Base-by-base conservation (phyloP, 225 moss, liverwort and hornwort species). In the Ulota crispa region DNA sequence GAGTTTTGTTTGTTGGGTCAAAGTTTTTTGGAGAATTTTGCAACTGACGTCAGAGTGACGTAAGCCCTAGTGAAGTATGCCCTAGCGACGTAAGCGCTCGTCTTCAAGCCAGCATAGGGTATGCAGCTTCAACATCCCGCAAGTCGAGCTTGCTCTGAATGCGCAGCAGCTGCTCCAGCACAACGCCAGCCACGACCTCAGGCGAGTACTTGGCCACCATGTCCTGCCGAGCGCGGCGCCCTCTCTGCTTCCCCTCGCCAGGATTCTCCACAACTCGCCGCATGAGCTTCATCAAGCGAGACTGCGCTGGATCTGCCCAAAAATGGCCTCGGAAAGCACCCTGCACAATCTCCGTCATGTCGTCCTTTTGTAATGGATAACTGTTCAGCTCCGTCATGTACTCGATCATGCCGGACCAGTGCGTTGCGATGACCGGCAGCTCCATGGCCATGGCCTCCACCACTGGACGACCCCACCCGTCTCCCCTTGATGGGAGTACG, bases 381-480 rank as follows among this genome's bases (percentile, higher is more conserved):
- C 85, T 85, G 60, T 91, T 89, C 34, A 41, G 70, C 37, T 83
- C 32, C 4, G 78, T 89, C 85, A 91, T 86, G 34, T 89, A 87
- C 43, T 91, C 86, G 10, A 86, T 83, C 78, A 85, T 85, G 52
- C 83, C 85, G 21, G 88, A 89, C 83, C 88, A 79, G 3, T 76
- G 85, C 20, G 86, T 83, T 4, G 86, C 86, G 56, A 91, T 86
- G 15, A 91, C 86, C 23, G 83, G 88, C 45, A 91, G 59, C 55
- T 83, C 83, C 91, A 91, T 91, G 11, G 86, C 88, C 88, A 91
- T 91, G 47, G 86, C 87, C 64, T 87, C 91, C 65, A 87, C 75
- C 30, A 80, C 59, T 1, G 87, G 86, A 43, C 85, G 85, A 57
- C 78, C 68, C 86, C 88, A 89, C 5, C 83, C 83, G 11, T 89